phyloP scores from a whole-genome alignment of 441 rosid genomes.

The Erodium chrysanthum region DNA sequence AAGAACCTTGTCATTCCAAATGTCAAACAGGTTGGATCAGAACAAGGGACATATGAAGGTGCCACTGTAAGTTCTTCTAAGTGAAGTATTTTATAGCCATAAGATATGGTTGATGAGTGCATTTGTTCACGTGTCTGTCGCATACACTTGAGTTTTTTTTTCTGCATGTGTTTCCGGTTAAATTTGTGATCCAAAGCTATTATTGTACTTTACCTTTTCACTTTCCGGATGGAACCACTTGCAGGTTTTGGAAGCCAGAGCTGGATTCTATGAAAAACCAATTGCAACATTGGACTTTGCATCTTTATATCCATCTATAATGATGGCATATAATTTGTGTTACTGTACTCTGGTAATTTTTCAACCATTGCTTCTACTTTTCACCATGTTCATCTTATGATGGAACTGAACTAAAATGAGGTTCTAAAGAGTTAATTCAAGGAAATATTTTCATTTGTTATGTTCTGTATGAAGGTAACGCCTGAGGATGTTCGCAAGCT shows the following conservation, averaged over 20 bases:
- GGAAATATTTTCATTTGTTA: conserved; percentile 20
- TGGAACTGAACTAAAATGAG: not conserved
- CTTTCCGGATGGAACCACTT: conserved; percentile 20
- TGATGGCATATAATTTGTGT: conserved; percentile 98
- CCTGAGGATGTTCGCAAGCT: conserved; percentile 80
- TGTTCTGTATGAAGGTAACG: conserved; percentile 49
- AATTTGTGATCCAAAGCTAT: not conserved
- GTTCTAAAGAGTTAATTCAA: conserved; percentile 11
- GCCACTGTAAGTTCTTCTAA: conserved; percentile 71
- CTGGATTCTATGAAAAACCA: conserved; percentile 91
- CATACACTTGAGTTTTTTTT: not conserved
- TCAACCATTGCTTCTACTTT: conserved; percentile 14
- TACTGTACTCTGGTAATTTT: conserved; percentile 82
- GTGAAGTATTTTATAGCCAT: not conserved
- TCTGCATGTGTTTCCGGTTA: not conserved
- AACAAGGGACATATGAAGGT: conserved; percentile 93
- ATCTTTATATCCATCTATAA: conserved; percentile 91
- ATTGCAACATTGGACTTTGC: conserved; percentile 97
- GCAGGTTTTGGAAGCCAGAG: conserved; percentile 86
- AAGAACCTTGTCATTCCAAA: conserved; percentile 76
- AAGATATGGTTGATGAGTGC: not conserved
- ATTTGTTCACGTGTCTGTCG: not conserved
- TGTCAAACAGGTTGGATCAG: conserved; percentile 80
- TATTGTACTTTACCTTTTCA: not conserved
- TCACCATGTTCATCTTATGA: conserved; percentile 8